Conservation (phyloP, 106 monocot species). For the Phalaenopsis aphrodite region DNA sequence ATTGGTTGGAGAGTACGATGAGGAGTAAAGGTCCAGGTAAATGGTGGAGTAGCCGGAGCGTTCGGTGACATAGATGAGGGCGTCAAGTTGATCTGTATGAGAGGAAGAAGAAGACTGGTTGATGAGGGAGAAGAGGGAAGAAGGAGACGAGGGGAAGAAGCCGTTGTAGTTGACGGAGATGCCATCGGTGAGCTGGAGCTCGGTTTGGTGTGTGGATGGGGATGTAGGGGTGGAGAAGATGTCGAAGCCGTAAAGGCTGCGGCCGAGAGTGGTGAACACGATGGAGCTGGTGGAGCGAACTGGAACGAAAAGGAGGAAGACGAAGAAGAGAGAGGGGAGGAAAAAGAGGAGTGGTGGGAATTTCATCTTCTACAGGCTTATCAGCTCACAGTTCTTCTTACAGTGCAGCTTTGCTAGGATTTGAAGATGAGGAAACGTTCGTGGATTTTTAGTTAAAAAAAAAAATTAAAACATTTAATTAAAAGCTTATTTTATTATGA, state of each 20-base stretch:
- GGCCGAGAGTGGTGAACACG: constrained; percentile 73
- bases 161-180: constrained; percentile 94
- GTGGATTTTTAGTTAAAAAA: too few species aligned
- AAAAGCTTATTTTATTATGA: too few species aligned
- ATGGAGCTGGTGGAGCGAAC: constrained; percentile 17
- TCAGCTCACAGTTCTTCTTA: too few species aligned
- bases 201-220: constrained; percentile 10
- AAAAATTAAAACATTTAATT: too few species aligned
- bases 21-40: constrained; percentile 37
- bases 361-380: too few species aligned
- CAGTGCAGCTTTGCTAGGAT: too few species aligned
- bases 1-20: not conserved
- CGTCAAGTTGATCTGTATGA: not conserved
- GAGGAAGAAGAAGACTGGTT: not conserved
- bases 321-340: not conserved
- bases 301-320: not conserved
- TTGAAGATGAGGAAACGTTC: too few species aligned
- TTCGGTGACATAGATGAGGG: constrained; percentile 64
- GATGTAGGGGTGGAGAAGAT: constrained; percentile 40
- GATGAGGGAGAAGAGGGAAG: constrained; percentile 22
- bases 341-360: too few species aligned
- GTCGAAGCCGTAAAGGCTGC: constrained; percentile 81
- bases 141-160: constrained; percentile 42
- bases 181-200: constrained; percentile 75
- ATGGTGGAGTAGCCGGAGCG: constrained; percentile 49